Base-by-base conservation (phyloP, 805 yeast species). In the Hanseniaspora jakobsenii region DNA sequence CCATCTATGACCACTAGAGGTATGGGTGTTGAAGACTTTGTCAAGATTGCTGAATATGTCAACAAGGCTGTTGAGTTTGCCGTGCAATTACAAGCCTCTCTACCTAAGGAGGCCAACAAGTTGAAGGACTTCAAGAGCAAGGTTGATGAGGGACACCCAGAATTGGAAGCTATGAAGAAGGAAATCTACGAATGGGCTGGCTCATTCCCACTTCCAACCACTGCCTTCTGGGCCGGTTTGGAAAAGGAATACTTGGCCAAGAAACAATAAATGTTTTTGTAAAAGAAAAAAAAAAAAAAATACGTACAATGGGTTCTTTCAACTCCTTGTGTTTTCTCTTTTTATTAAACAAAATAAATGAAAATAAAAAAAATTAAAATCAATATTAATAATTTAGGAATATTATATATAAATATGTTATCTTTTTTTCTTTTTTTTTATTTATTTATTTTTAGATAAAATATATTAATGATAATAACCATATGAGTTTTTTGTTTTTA, bases 1-100 rank as follows among this genome's bases (percentile, higher is more conserved):
- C 98, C 98, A 53, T 96, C 96, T 47, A 89, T 89, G 97, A 77
- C 95, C 52, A 84, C 96, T 48, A 84, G 98, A 70, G 98, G 98
- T 53, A 75, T 86, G 56, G 82, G 86, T 49, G 86, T 82, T 63
- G 78, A 69, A 49, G 96, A 91, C 61, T 91, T 89, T 65, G 72
- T 65, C 55, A 75, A 72, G 59, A 81, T 89, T 56, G 94, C 78
- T 44, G 67, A 70, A 52, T 87, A 77, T 73, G 82, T 84, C 64
- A 86, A 80, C 70, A 67, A 65, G 56, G 85, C 93, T 35, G 89
- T 86, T 50, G 60, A 70, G 55, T 76, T 77, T 60, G 86, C 96
- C 48, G 73, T 72, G 62, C 70, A 73, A 52, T 71, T 81, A 53
- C 97, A 91, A 71, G 66, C 71, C 48, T 67, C 71, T 52, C 74